A percentile compares a stretch with the other conserved stretches of the same genome.
phyloP scores from a whole-genome alignment of 2,329 filamentous ascomycete species.

The Aspergillus costaricaensis region DNA sequence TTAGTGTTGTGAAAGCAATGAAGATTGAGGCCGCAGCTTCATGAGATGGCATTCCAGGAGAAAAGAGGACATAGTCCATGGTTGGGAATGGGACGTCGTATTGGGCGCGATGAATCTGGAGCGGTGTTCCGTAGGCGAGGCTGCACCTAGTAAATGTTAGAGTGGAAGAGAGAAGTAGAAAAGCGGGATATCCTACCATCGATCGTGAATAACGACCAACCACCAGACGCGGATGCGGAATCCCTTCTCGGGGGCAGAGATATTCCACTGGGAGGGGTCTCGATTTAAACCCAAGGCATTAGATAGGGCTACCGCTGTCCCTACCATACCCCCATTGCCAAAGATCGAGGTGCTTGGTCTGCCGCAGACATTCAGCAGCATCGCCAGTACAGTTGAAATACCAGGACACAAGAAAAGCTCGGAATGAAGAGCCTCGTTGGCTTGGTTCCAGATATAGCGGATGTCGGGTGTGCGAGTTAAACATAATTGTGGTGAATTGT shows the following conservation, averaged over 20 bases:
- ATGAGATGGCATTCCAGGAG: conserved; percentile 17
- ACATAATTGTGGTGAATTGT: conserved; percentile 38
- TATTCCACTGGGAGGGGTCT: conserved; percentile 55
- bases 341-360: conserved; percentile 58
- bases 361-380: conserved; percentile 58
- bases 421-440: conserved; percentile 56
- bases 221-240: conserved; percentile 60
- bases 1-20: conserved; percentile 49
- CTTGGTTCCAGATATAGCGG: conserved; percentile 61
- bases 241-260: conserved; percentile 54
- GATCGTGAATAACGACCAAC: conserved; percentile 57
- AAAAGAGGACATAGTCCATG: conserved; percentile 35
- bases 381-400: conserved; percentile 55
- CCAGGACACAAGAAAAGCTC: conserved; percentile 57
- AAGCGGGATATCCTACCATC: conserved; percentile 47
- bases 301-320: conserved; percentile 55
- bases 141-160: conserved; percentile 46
- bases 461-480: conserved; percentile 50
- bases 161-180: background rate
- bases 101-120: conserved; percentile 49
- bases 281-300: conserved; percentile 59
- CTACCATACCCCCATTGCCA: conserved; percentile 56
- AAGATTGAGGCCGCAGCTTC: conserved; percentile 44
- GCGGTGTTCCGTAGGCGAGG: conserved; percentile 56
- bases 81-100: conserved; percentile 53